Percentiles rank a stretch among this genome's conserved stretches.
These are phyloP conservation scores for Tylopilus rubrobrunneus DNA, from an alignment of 768 basidiomycete species.

Conservation along the genomic window DNA sequence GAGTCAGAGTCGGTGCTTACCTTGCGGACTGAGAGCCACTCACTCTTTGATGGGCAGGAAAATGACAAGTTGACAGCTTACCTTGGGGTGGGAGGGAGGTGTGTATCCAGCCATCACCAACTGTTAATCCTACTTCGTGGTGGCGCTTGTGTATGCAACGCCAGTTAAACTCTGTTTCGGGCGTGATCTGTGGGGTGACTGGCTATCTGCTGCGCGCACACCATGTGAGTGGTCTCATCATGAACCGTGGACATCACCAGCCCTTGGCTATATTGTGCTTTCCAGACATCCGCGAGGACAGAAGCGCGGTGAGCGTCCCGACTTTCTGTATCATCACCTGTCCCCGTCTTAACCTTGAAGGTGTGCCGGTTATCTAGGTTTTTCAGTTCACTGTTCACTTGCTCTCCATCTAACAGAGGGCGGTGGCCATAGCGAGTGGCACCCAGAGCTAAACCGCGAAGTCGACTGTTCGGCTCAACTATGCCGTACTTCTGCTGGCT, in stretches of 20 bases:
- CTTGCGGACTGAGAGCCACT: no score
- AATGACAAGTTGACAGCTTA: no score
- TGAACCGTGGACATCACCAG: not conserved
- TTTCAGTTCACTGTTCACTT: no score
- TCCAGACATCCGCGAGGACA: no score
- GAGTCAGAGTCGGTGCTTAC: no score
- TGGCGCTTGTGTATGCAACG: not conserved
- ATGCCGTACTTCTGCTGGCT: not conserved
- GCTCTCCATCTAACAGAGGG: no score
- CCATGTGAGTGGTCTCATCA: not conserved
- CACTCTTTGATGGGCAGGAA: not conserved
- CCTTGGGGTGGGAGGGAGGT: no score
- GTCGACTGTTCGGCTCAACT: no score
- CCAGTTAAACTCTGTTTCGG: no score
- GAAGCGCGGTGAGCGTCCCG: not conserved
- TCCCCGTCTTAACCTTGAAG: no score
- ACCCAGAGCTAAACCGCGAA: no score
- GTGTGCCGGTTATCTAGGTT: not conserved
- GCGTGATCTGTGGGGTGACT: not conserved
- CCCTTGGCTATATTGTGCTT: not conserved
- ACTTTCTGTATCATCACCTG: not conserved
- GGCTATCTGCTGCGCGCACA: not conserved
- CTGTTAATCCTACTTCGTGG: not conserved
- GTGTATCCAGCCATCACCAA: not conserved
- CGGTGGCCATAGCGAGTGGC: no score